Percentiles rank a stretch among this genome's conserved stretches.
phyloP scores from a whole-genome alignment of 805 yeast species.

The Lachancea quebecensis region DNA sequence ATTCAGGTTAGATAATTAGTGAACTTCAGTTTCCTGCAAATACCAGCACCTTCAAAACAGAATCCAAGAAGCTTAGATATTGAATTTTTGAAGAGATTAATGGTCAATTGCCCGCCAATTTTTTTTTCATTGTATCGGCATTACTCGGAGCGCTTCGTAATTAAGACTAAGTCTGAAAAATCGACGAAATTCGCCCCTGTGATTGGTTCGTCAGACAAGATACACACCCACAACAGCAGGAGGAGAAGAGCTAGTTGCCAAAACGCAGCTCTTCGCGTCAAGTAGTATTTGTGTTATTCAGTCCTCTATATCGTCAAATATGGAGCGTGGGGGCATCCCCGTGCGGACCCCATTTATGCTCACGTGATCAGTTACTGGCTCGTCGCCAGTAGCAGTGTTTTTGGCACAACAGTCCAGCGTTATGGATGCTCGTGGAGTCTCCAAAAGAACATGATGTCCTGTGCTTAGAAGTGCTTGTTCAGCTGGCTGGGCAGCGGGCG shows the following conservation, averaged over 20 bases:
- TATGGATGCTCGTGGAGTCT: conserved; percentile 18
- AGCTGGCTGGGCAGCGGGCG: not conserved
- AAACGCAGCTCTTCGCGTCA: too few species aligned
- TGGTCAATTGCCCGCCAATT: not conserved
- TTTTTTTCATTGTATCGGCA: conserved; percentile 1
- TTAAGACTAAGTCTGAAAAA: not conserved
- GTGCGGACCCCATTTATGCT: conserved; percentile 23
- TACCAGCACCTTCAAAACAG: too few species aligned
- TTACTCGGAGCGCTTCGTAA: not conserved
- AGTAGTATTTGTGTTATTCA: not conserved
- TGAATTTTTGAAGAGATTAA: too few species aligned
- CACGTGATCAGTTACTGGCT: not conserved
- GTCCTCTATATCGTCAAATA: conserved; percentile 30
- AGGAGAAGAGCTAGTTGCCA: too few species aligned
- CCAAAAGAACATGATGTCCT: conserved; percentile 8
- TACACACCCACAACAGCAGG: not conserved
- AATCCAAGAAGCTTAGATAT: too few species aligned
- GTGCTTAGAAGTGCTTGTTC: not conserved
- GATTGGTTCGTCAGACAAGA: conserved; percentile 6
- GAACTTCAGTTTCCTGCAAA: not conserved
- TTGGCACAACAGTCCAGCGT: conserved; percentile 16
- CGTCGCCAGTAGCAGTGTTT: not conserved
- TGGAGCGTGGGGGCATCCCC: conserved; percentile 34
- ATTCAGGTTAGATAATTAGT: not conserved
- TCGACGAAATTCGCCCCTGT: conserved; percentile 2